Conservation (phyloP, 1,284 basidiomycete species). For the Tausonia pullulans region DNA sequence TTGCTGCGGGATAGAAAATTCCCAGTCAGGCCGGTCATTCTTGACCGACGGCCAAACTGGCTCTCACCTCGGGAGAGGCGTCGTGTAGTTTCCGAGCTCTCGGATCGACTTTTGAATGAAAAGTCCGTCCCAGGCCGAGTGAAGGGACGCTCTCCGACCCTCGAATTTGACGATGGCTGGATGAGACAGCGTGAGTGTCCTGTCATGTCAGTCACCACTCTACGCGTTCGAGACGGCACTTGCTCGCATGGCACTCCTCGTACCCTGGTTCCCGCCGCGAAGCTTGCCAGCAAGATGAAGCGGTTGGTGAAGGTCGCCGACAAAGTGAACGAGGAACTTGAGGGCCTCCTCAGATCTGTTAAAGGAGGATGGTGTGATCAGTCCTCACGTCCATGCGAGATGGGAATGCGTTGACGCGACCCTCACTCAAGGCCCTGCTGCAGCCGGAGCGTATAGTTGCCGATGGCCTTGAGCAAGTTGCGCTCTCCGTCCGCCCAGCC, state of each 20-base stretch:
- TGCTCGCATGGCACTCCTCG: constrained; percentile 14
- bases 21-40: not conserved
- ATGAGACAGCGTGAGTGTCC: not conserved
- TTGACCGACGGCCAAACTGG: no score
- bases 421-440: constrained; percentile 21
- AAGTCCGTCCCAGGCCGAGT: constrained; percentile 72
- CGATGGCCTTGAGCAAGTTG: constrained; percentile 63
- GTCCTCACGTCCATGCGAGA: not conserved
- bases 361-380: not conserved
- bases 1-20: constrained; percentile 20
- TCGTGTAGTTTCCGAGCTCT: constrained; percentile 60
- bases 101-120: constrained; percentile 73
- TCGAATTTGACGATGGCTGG: constrained; percentile 55
- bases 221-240: not conserved
- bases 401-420: constrained; percentile 3
- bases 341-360: constrained; percentile 36
- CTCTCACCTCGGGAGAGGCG: constrained; percentile 45
- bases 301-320: constrained; percentile 86
- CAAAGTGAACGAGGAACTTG: constrained; percentile 79
- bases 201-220: constrained; percentile 1
- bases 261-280: constrained; percentile 64
- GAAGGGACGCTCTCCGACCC: constrained; percentile 48
- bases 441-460: constrained; percentile 50
- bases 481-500: constrained; percentile 60
- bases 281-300: constrained; percentile 76